Evolutionary conservation across 495 filamentous ascomycete species (phyloP).

Genomic region (Neurospora hispaniola): DNA sequence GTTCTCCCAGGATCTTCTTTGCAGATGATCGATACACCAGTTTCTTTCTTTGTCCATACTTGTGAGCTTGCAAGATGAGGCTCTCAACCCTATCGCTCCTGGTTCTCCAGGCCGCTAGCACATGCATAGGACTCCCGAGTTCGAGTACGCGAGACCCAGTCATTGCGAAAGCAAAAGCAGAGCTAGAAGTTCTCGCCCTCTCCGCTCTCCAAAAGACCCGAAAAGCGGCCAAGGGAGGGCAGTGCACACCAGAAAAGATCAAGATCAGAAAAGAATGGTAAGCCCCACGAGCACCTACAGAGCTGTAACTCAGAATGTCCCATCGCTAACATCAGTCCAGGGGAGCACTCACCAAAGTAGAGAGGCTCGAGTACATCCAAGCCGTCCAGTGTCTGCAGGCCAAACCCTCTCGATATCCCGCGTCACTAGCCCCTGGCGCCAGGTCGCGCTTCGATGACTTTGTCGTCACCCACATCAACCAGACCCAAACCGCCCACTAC

Average conservation of each 20-base stretch:
- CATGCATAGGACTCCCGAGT: not conserved
- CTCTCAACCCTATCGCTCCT: not conserved
- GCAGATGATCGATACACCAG: not conserved
- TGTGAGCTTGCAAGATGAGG: not conserved
- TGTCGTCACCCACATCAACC: conserved; percentile 54
- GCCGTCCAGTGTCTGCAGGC: conserved; percentile 54
- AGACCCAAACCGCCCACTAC: conserved; percentile 51
- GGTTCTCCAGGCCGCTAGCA: not conserved
- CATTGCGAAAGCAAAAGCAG: not conserved
- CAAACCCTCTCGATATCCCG: conserved; percentile 38
- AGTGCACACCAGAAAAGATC: conserved; percentile 25
- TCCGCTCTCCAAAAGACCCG: not conserved
- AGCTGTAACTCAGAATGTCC: not conserved
- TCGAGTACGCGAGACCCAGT: not conserved
- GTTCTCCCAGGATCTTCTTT: not conserved
- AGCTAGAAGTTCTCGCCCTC: not conserved
- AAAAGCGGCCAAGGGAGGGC: not conserved
- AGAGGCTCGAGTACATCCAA: conserved; percentile 48
- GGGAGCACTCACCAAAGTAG: conserved; percentile 30
- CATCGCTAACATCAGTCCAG: conserved; percentile 17
- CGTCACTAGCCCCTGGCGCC: conserved; percentile 22
- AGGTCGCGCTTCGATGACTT: conserved; percentile 57
- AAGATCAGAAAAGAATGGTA: conserved; percentile 15
- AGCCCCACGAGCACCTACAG: not conserved
- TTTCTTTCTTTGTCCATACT: not conserved